phyloP scores from a whole-genome alignment of 2,329 filamentous ascomycete genomes.

The Fusarium continuum region DNA sequence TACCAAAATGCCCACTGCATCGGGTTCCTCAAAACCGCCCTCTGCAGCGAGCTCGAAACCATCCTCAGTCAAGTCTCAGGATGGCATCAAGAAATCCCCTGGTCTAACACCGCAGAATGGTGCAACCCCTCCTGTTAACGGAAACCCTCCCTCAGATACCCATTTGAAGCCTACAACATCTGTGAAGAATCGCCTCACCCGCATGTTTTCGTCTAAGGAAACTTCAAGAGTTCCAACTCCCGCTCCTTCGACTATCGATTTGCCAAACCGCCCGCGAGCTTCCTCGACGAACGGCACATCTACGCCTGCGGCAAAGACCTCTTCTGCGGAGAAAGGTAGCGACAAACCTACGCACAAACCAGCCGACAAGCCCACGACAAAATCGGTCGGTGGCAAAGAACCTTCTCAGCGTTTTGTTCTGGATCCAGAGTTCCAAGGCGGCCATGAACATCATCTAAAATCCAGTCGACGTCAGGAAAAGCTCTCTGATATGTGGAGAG shows the following conservation, averaged over 20 bases:
- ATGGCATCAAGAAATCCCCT: constrained; percentile 54
- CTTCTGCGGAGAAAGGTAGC: constrained; percentile 52
- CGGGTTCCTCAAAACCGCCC: constrained; percentile 48
- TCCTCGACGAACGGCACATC: constrained; percentile 49
- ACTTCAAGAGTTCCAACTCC: constrained; percentile 47
- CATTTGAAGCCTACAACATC: constrained; percentile 52
- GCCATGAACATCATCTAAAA: constrained; percentile 88
- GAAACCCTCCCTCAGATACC: constrained; percentile 32
- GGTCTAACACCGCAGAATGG: constrained; percentile 54
- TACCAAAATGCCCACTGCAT: constrained; percentile 48
- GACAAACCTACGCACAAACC: constrained; percentile 36
- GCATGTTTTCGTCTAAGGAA: constrained; percentile 72
- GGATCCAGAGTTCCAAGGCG: constrained; percentile 65
- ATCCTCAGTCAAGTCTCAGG: constrained; percentile 60
- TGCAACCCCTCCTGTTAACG: constrained; percentile 42
- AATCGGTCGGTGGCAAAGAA: constrained; percentile 47
- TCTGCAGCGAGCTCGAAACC: constrained; percentile 59
- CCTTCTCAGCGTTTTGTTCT: constrained; percentile 61
- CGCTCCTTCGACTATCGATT: constrained; percentile 50
- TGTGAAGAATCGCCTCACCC: constrained; percentile 70
- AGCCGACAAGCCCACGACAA: constrained; percentile 45
- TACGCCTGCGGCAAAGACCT: constrained; percentile 56
- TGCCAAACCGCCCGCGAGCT: constrained; percentile 48
- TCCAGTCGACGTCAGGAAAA: constrained; percentile 94
- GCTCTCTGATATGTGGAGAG: constrained; percentile 88